These are phyloP conservation scores for Funneliformis mosseae DNA, from an alignment of 192 early-diverging fungal genomes.

Conservation along the genomic window DNA sequence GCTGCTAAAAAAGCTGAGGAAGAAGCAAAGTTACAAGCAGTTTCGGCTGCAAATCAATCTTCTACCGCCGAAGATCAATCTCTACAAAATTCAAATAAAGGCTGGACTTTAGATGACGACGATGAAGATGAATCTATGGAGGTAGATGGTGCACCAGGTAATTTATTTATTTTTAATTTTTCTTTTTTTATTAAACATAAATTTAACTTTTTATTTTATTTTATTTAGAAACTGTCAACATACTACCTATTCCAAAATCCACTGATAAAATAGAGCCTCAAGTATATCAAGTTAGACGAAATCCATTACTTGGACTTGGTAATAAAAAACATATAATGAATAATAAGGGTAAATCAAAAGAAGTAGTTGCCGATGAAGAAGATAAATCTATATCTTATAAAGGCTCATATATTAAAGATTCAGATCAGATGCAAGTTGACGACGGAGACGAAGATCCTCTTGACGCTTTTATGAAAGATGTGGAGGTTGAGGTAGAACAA, in stretches of 20 bases:
- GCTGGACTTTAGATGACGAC: constrained; percentile 64
- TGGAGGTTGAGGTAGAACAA: constrained; percentile 71
- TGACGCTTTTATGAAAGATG: constrained; percentile 89
- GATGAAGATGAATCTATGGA: constrained; percentile 64
- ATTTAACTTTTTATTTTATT: background rate
- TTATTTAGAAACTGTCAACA: background rate
- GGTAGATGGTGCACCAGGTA: constrained; percentile 31
- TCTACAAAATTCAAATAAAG: constrained; percentile 44
- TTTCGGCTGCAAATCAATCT: constrained; percentile 17
- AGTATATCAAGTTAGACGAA: constrained; percentile 14
- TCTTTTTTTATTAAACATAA: background rate
- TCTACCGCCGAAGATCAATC: constrained; percentile 23
- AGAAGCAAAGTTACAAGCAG: constrained; percentile 40
- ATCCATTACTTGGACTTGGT: constrained; percentile 18
- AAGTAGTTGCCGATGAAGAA: constrained; percentile 2
- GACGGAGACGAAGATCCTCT: constrained; percentile 60
- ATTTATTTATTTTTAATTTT: background rate
- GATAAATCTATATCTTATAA: constrained; percentile 25
- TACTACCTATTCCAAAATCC: constrained; percentile 22
- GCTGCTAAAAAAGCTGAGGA: constrained; percentile 50
- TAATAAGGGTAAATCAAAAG: constrained; percentile 20
- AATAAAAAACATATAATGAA: constrained; percentile 20
- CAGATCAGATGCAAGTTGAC: constrained; percentile 8
- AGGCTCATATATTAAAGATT: constrained; percentile 31
- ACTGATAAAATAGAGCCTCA: constrained; percentile 13